Base-by-base conservation (phyloP, 345 rosid genomes). In the Rhodamnia argentea region DNA sequence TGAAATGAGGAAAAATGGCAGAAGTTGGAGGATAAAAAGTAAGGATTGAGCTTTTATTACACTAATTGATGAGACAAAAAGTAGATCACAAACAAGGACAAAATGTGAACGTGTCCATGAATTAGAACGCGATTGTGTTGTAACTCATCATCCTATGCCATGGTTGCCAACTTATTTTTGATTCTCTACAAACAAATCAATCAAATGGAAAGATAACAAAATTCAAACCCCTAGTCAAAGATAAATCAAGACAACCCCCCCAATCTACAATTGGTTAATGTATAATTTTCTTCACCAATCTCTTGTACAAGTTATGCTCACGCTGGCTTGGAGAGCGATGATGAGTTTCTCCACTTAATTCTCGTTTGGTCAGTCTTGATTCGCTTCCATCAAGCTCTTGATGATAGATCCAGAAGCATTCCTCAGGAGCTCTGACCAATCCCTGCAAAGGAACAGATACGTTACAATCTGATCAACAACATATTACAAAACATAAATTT, bases 371-470 rank as follows among this genome's bases (percentile, higher is more conserved):
- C 78, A 70, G 78, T 70, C 78, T 70, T 37, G 78, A 70, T 70
- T 70, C 47, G 78, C 13, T 86, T 93, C 96, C 27, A 92, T 86
- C 90, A 96, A 83, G 89, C 91, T 95, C 88, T 90, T 84, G 22
- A 91, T 83, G 29, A 96, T 91, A n/a, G 95, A 95, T 84, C 93
- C 94, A 14, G 97, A 92, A 10, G 99, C 92, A 52, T 44, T 87
- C 27, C 82, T 88, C 83, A 96, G 87, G 88, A 96, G 93, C 50
- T 95, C 84, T 54, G 98, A 92, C 99, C 99, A 96, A 70, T 96
- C 92, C 89, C 99, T 96, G 22, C 32, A 82, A 26, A 44, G 13
- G 42, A 32, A 60, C 18, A 14, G 27, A 15, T 23, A 60, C 3
- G 54, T 59, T 42, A 44, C n/a, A 58, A n/a, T 47, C 23, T 37